These are phyloP conservation scores for Senna tora DNA, from an alignment of 306 rosid genomes.

Conservation along the genomic window DNA sequence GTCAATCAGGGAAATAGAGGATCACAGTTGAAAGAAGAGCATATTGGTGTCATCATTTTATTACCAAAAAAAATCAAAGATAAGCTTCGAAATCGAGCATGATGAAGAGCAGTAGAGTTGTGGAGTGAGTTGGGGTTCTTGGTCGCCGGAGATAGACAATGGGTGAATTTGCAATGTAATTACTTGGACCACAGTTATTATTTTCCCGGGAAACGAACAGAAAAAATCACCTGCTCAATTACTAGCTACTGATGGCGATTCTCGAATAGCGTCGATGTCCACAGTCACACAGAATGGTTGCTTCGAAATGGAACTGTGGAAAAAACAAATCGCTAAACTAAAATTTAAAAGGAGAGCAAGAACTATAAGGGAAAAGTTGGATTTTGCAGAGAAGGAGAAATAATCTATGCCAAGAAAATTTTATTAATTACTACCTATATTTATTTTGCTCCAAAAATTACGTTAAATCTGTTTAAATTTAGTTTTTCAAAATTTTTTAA, in stretches of 20 bases:
- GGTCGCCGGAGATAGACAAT: neutral
- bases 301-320: neutral
- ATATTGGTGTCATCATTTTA: constrained; percentile 6
- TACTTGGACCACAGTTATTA: neutral
- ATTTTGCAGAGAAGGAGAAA: no score
- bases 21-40: constrained; percentile 25
- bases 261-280: constrained; percentile 24
- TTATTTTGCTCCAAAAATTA: no score
- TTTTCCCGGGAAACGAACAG: constrained; percentile 27
- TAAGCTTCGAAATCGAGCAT: constrained; percentile 10
- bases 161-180: neutral
- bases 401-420: no score
- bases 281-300: neutral
- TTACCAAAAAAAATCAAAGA: constrained; percentile 14
- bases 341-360: no score
- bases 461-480: no score
- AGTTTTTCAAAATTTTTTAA: no score
- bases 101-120: neutral
- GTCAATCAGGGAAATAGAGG: constrained; percentile 1
- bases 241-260: constrained; percentile 10
- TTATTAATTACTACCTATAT: no score
- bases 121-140: neutral
- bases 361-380: no score
- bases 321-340: neutral
- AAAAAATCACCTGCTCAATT: constrained; percentile 7